phyloP scores from a whole-genome alignment of 768 basidiomycete species.

The Panaeolus papilionaceus region DNA sequence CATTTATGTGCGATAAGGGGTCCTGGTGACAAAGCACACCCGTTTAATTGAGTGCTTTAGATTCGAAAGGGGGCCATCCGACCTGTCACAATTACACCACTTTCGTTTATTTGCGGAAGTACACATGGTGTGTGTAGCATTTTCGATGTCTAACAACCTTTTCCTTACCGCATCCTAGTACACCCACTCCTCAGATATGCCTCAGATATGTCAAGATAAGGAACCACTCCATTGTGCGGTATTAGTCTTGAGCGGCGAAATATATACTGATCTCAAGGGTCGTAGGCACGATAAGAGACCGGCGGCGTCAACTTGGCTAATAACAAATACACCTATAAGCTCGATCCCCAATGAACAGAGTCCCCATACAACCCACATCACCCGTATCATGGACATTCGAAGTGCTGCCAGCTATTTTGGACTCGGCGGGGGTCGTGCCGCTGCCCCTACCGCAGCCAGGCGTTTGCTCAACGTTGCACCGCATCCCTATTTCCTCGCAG shows the following conservation, averaged over 20 bases:
- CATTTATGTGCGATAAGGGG: background rate
- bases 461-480: background rate
- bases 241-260: background rate
- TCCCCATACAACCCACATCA: background rate
- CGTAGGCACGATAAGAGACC: background rate
- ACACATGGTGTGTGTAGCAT: too few species aligned
- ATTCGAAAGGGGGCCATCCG: too few species aligned
- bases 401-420: background rate
- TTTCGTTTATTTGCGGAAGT: too few species aligned
- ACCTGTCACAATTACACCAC: too few species aligned
- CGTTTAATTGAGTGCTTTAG: background rate
- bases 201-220: too few species aligned
- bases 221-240: too few species aligned
- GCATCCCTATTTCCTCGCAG: background rate
- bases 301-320: background rate
- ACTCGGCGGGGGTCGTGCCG: background rate
- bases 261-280: conserved; percentile 6
- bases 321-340: background rate
- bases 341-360: background rate
- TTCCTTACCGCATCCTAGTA: too few species aligned
- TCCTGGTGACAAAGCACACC: background rate
- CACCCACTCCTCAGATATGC: too few species aligned
- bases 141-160: too few species aligned
- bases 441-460: background rate
- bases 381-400: background rate